Evolutionary conservation across 176 grass and related monocot species (phyloP).

Genomic region (Raddia guianensis): DNA sequence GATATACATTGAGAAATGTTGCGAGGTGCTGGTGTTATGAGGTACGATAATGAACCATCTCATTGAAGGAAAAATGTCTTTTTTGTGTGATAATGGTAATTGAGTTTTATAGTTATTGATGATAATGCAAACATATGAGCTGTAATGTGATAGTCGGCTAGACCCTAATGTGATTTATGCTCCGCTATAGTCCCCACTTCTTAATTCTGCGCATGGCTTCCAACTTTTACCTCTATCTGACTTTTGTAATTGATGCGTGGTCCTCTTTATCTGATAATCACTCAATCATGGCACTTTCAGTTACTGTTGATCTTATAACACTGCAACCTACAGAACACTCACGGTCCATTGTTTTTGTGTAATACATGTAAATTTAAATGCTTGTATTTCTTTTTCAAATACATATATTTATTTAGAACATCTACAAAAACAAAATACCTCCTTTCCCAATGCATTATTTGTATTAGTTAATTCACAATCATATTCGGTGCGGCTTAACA

Average conservation of each 20-base stretch:
- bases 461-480: background rate
- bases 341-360: background rate
- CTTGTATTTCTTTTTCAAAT: background rate
- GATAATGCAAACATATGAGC: background rate
- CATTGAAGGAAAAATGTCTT: background rate
- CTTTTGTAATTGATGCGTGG: background rate
- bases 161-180: background rate
- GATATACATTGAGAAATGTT: constrained; percentile 96
- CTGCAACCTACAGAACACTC: background rate
- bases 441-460: background rate
- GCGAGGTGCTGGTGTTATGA: constrained; percentile 94
- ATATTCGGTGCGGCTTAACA: background rate
- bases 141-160: constrained; percentile 1
- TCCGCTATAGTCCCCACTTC: background rate
- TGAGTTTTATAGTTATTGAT: background rate
- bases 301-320: background rate
- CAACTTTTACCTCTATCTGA: background rate
- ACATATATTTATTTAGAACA: constrained; percentile 6
- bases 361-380: background rate
- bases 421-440: background rate
- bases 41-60: constrained; percentile 49
- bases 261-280: constrained; percentile 3
- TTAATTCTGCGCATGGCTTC: background rate
- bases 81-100: background rate
- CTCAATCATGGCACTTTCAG: background rate